Conservation (phyloP, 768 basidiomycete species). For the Chalciporus pseudorubinellus region DNA sequence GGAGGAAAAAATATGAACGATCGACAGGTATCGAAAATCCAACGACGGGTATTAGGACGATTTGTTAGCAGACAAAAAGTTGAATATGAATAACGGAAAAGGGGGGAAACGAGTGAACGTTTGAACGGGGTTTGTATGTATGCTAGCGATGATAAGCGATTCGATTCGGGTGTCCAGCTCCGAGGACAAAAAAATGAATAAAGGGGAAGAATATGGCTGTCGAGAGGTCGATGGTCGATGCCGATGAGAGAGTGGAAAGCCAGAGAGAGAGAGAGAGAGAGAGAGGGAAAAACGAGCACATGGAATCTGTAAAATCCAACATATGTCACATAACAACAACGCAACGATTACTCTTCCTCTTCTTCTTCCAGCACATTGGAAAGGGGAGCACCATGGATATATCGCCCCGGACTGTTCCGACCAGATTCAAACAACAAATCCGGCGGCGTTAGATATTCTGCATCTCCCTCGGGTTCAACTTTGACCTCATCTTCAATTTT, state of each 20-base stretch:
- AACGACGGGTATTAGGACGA: slow-evolving; percentile 22
- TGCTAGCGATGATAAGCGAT: slow-evolving; percentile 2
- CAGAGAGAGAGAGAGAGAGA: background rate
- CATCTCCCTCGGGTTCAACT: slow-evolving; percentile 22
- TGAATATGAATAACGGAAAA: slow-evolving; percentile 3
- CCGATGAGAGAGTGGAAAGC: background rate
- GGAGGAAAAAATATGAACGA: slow-evolving; percentile 15
- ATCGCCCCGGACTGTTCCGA: slow-evolving; percentile 65
- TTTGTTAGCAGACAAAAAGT: slow-evolving; percentile 10
- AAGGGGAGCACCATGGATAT: slow-evolving; percentile 81
- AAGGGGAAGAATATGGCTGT: slow-evolving; percentile 20
- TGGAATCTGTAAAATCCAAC: slow-evolving; percentile 1
- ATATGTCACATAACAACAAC: slow-evolving; percentile 20
- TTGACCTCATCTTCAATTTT: slow-evolving; percentile 28
- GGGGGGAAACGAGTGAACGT: background rate
- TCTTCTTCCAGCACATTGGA: slow-evolving; percentile 86
- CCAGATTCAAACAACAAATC: slow-evolving; percentile 44
- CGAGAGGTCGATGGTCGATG: slow-evolving; percentile 15
- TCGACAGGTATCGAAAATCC: slow-evolving; percentile 17
- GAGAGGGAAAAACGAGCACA: slow-evolving; percentile 10
- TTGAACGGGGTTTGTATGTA: slow-evolving; percentile 1
- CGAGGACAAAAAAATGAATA: slow-evolving; percentile 2
- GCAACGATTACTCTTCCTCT: slow-evolving; percentile 50
- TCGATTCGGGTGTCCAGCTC: slow-evolving; percentile 7
- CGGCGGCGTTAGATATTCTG: slow-evolving; percentile 32